Evolutionary conservation across 1,284 basidiomycete species (phyloP).

Genomic region (Ceratobasidium sp.): DNA sequence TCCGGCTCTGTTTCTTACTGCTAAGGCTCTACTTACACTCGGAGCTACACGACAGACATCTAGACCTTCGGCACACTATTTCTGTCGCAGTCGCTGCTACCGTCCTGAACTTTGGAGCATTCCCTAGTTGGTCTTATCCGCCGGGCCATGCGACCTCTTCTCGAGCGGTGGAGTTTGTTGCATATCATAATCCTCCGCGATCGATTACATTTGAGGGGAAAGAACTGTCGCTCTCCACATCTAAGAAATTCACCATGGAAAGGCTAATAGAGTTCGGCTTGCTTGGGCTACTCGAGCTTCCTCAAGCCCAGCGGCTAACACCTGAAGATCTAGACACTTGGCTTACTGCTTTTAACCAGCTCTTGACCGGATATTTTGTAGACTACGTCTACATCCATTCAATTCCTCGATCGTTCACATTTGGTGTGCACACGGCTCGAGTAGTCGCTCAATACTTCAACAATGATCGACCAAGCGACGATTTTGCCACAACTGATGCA

Average conservation of each 20-base stretch:
- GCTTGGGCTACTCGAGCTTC: background rate
- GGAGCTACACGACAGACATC: background rate
- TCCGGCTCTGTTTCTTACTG: background rate
- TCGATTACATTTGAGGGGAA: background rate
- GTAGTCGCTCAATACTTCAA: background rate
- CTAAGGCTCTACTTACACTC: background rate
- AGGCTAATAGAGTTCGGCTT: constrained; percentile 7
- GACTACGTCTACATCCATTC: background rate
- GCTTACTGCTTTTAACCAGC: background rate
- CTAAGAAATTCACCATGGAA: background rate
- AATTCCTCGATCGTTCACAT: background rate
- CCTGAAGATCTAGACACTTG: background rate
- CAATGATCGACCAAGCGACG: background rate
- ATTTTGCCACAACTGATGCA: background rate
- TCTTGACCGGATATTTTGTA: too few relatives aligned
- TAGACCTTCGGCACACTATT: background rate
- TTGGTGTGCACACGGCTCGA: background rate
- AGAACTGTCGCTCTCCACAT: background rate
- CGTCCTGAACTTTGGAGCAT: background rate
- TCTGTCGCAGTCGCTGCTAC: background rate
- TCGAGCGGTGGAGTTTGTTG: background rate
- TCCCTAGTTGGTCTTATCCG: background rate
- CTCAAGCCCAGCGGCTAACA: background rate
- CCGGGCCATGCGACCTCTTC: background rate
- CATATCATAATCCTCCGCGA: background rate